Percentiles rank a stretch among this genome's conserved stretches.
These are phyloP conservation scores for Globisporangium spiculum DNA, from an alignment of 352 stramenopile species.

Conservation along the genomic window DNA sequence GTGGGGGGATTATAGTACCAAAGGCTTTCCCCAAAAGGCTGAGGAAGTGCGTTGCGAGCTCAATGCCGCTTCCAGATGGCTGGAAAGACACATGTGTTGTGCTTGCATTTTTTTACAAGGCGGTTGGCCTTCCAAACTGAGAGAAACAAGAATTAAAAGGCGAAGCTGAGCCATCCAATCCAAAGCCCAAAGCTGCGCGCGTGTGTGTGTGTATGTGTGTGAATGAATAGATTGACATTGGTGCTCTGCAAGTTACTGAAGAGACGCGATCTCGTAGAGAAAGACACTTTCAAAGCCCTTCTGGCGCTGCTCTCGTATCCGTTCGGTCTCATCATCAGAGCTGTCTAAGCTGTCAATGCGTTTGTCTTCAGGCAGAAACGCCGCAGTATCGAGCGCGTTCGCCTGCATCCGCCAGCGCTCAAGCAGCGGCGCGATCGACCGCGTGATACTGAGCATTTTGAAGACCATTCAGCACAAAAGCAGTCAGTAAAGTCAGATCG, in stretches of 20 bases:
- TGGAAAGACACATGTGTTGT: slow-evolving; percentile 13
- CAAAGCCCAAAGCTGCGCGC: not conserved
- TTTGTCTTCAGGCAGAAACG: slow-evolving; percentile 17
- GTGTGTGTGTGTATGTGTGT: slow-evolving; percentile 7
- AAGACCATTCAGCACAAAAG: not conserved
- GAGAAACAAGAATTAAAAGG: slow-evolving; percentile 56
- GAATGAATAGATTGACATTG: not conserved
- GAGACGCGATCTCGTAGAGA: slow-evolving; percentile 45
- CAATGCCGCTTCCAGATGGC: slow-evolving; percentile 10
- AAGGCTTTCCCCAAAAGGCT: slow-evolving; percentile 15
- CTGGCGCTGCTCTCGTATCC: not conserved
- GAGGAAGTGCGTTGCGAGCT: slow-evolving; percentile 5
- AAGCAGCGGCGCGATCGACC: slow-evolving; percentile 53
- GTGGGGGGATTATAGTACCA: slow-evolving; percentile 14
- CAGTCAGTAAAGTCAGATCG: not conserved
- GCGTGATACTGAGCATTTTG: slow-evolving; percentile 37
- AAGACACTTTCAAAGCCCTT: slow-evolving; percentile 45
- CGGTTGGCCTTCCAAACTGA: slow-evolving; percentile 19
- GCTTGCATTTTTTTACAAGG: slow-evolving; percentile 5
- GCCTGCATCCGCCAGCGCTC: slow-evolving; percentile 46
- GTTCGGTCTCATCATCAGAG: slow-evolving; percentile 11
- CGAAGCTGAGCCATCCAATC: slow-evolving; percentile 62
- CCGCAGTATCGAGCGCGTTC: slow-evolving; percentile 27
- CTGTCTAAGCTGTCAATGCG: not conserved
- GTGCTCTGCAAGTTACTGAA: slow-evolving; percentile 2